Percentiles rank a stretch among this genome's conserved stretches.
These are phyloP conservation scores for Lichina pygmaea DNA, from an alignment of 495 filamentous ascomycete genomes.

Conservation along the genomic window DNA sequence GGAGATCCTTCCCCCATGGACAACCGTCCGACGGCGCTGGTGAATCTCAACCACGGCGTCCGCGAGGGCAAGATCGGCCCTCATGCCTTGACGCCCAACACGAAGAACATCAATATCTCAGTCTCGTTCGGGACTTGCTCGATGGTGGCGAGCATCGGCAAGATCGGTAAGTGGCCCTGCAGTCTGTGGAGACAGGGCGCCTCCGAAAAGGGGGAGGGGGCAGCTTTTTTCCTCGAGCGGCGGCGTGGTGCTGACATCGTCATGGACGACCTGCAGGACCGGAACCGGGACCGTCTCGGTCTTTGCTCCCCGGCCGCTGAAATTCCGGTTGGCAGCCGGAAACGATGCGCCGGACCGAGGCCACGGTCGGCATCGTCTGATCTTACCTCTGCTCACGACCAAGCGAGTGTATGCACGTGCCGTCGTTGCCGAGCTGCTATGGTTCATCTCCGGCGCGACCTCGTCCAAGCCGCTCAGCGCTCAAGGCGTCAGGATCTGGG, in stretches of 20 bases:
- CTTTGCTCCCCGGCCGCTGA: slow-evolving; percentile 63
- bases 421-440: slow-evolving; percentile 79
- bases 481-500: slow-evolving; percentile 86
- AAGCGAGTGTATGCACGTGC: slow-evolving; percentile 89
- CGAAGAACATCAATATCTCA: slow-evolving; percentile 55
- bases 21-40: no score
- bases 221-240: no score
- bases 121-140: slow-evolving; percentile 51
- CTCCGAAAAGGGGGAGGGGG: no score
- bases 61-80: no score
- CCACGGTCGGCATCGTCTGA: slow-evolving; percentile 10
- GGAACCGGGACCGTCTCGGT: slow-evolving; percentile 79
- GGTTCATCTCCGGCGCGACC: slow-evolving; percentile 74
- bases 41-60: no score
- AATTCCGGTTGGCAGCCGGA: slow-evolving; percentile 48
- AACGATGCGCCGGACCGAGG: slow-evolving; percentile 8
- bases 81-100: slow-evolving; percentile 11
- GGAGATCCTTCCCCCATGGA: no score
- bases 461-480: slow-evolving; percentile 45
- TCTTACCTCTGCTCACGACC: slow-evolving; percentile 82
- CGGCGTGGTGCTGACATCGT: background rate
- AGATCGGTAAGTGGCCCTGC: slow-evolving; percentile 28
- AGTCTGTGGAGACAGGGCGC: background rate
- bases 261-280: slow-evolving; percentile 23
- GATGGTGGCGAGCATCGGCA: slow-evolving; percentile 51